phyloP scores from a whole-genome alignment of 2,329 filamentous ascomycete species.

The Beauveria brongniartii region DNA sequence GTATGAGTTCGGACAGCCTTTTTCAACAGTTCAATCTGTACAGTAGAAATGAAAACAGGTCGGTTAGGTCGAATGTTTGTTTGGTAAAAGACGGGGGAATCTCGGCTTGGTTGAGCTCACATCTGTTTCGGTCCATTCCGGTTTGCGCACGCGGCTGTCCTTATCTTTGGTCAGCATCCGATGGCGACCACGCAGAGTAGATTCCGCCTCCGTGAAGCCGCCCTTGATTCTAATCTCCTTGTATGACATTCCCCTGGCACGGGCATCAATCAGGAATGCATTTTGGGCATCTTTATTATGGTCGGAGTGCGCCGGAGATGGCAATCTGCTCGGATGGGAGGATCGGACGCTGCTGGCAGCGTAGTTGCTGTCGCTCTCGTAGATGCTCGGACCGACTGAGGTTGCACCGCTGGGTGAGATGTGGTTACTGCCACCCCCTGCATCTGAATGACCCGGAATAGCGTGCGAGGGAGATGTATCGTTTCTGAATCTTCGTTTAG shows the following conservation, averaged over 20 bases:
- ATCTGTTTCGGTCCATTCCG: constrained; percentile 54
- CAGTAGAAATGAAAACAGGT: not conserved
- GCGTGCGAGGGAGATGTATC: not conserved
- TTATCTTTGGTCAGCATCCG: constrained; percentile 57
- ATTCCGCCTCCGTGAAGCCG: constrained; percentile 56
- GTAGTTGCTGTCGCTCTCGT: constrained; percentile 1
- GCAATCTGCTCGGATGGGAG: not conserved
- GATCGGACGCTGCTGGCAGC: constrained; percentile 2
- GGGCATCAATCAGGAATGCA: constrained; percentile 43
- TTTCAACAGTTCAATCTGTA: constrained; percentile 36
- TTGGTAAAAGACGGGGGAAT: not conserved
- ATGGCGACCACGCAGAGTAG: constrained; percentile 62
- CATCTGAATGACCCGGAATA: no score
- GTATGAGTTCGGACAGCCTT: constrained; percentile 28
- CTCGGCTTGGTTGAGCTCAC: constrained; percentile 38
- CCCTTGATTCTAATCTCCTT: constrained; percentile 51
- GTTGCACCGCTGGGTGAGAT: not conserved
- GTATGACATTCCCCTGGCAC: constrained; percentile 53
- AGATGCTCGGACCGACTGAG: not conserved
- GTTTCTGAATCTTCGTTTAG: not conserved
- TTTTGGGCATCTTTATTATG: not conserved
- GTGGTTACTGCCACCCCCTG: not conserved
- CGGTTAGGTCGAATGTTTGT: not conserved
- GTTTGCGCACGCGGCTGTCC: constrained; percentile 54
- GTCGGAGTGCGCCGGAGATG: not conserved